Percentiles rank a stretch among this genome's conserved stretches.
Evolutionary conservation across 1,139 yeast species (phyloP).

Genomic region (Scheffersomyces stambukii): DNA sequence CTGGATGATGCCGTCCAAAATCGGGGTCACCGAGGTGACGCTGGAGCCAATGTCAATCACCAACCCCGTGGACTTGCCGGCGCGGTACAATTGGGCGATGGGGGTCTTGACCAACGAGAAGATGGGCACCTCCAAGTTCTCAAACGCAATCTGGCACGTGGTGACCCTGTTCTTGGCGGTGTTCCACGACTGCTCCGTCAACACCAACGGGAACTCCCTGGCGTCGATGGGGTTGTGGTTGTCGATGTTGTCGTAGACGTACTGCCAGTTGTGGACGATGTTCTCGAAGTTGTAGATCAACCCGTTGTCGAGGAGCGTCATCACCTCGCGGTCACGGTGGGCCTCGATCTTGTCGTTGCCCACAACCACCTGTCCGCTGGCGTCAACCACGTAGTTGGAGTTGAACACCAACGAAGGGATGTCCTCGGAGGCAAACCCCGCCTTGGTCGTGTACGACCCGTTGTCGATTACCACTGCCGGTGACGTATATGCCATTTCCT

Average conservation of each 20-base stretch:
- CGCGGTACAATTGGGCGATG: conserved; percentile 62
- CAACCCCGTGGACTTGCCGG: conserved; percentile 64
- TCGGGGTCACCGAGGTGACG: conserved; percentile 61
- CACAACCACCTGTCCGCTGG: conserved; percentile 26
- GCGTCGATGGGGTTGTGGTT: conserved; percentile 39
- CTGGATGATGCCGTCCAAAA: conserved; percentile 65
- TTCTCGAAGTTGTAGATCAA: conserved; percentile 63
- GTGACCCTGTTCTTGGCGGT: conserved; percentile 47
- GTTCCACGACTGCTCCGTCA: conserved; percentile 65
- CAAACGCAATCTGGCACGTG: conserved; percentile 62
- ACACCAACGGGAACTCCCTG: conserved; percentile 56
- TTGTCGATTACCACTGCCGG: conserved; percentile 67
- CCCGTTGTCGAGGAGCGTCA: conserved; percentile 63
- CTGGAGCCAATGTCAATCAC: conserved; percentile 68
- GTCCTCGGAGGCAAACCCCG: conserved; percentile 67
- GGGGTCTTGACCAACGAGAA: conserved; percentile 69
- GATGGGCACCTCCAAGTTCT: conserved; percentile 59
- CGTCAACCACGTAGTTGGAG: conserved; percentile 44
- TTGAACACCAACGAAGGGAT: conserved; percentile 58
- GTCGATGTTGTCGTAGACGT: conserved; percentile 51
- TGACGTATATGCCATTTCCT: conserved; percentile 31
- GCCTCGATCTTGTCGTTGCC: conserved; percentile 50
- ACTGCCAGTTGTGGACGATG: conserved; percentile 54
- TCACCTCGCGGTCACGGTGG: conserved; percentile 47
- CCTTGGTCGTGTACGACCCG: conserved; percentile 62